phyloP scores from a whole-genome alignment of 2,329 filamentous ascomycete genomes.

The Zelopaecilomyces penicillatus region DNA sequence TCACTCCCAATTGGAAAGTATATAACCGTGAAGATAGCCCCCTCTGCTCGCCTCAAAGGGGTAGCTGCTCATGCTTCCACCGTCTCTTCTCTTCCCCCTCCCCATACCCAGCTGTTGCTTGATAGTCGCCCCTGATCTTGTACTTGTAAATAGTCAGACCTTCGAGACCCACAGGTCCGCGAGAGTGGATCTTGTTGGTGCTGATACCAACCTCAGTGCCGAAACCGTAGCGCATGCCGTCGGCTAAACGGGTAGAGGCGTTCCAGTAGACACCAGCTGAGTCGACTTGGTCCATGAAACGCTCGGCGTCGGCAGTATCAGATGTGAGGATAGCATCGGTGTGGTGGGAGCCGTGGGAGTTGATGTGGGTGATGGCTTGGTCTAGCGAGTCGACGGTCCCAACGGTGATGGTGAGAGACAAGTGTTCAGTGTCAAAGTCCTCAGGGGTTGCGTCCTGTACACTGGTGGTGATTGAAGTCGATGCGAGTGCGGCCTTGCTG shows the following conservation, averaged over 20 bases:
- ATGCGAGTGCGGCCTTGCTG: constrained; percentile 56
- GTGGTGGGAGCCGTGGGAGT: constrained; percentile 84
- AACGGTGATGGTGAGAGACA: constrained; percentile 75
- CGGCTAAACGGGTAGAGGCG: constrained; percentile 84
- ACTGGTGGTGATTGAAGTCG: constrained; percentile 32
- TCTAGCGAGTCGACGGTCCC: constrained; percentile 64
- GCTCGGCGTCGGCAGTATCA: constrained; percentile 58
- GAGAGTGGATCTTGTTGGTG: constrained; percentile 95
- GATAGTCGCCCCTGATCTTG: constrained; percentile 74
- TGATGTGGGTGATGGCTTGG: constrained; percentile 80
- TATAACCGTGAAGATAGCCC: too few species aligned
- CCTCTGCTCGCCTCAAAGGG: constrained; percentile 22
- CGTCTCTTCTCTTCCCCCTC: constrained; percentile 50
- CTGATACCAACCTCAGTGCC: constrained; percentile 97
- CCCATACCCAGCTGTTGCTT: constrained; percentile 70
- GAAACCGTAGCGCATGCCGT: constrained; percentile 96
- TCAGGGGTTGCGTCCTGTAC: constrained; percentile 57
- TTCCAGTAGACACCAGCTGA: constrained; percentile 96
- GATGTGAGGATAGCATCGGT: constrained; percentile 84
- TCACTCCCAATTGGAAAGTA: too few species aligned
- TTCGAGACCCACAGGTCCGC: constrained; percentile 88
- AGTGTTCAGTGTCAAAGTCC: constrained; percentile 85
- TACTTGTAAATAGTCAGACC: constrained; percentile 98
- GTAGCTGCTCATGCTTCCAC: constrained; percentile 51
- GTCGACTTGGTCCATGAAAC: constrained; percentile 79